Conservation (phyloP, 495 filamentous ascomycete species). For the Penicillium salamii region DNA sequence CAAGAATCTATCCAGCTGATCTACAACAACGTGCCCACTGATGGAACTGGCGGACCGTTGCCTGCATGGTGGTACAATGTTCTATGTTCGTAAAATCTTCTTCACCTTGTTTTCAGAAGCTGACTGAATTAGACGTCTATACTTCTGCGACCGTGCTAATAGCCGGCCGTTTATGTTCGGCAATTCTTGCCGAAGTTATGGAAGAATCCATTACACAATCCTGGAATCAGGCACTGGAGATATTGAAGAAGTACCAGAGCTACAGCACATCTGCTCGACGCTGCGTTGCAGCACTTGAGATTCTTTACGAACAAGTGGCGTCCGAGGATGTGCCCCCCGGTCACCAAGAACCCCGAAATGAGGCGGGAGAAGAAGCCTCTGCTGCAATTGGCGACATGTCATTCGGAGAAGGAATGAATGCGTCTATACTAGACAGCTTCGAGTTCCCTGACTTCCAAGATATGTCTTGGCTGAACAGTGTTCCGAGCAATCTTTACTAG, state of each 20-base stretch:
- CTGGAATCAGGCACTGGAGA: constrained; percentile 33
- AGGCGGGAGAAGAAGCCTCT: neutral
- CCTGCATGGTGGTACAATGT: constrained; percentile 45
- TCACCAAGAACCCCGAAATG: neutral
- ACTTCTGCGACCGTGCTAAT: constrained; percentile 40
- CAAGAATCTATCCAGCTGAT: constrained; percentile 37
- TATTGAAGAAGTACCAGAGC: constrained; percentile 34
- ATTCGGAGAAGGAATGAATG: constrained; percentile 30
- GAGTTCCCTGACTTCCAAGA: constrained; percentile 37
- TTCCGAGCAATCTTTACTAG: constrained; percentile 32
- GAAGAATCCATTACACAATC: constrained; percentile 25
- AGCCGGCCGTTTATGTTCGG: constrained; percentile 30
- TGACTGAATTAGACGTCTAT: constrained; percentile 28
- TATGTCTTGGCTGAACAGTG: constrained; percentile 41
- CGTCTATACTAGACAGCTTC: constrained; percentile 27
- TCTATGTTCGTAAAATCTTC: constrained; percentile 23
- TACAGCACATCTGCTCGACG: constrained; percentile 35
- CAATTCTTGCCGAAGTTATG: constrained; percentile 28
- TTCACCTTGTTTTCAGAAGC: neutral
- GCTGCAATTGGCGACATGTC: constrained; percentile 24
- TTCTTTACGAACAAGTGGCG: constrained; percentile 34
- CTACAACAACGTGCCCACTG: constrained; percentile 28
- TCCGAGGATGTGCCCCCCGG: constrained; percentile 15
- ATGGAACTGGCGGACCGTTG: constrained; percentile 34
- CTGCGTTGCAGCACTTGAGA: constrained; percentile 39